These are phyloP conservation scores for Pichia sp. DNA, from an alignment of 1,139 yeast species.

Conservation along the genomic window DNA sequence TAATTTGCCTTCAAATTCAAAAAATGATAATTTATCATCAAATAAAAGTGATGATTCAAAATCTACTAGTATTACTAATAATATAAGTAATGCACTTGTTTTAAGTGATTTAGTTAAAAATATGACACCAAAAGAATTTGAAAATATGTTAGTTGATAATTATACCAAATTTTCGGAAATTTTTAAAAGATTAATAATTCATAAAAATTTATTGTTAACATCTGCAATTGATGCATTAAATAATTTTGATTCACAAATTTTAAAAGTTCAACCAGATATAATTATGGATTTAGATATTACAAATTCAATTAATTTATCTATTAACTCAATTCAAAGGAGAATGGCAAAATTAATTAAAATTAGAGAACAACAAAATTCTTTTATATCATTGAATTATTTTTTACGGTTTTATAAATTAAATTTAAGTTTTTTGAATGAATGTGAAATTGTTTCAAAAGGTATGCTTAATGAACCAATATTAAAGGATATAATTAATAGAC, in stretches of 20 bases:
- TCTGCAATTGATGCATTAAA: slow-evolving; percentile 53
- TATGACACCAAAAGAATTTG: slow-evolving; percentile 69
- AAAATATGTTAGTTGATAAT: slow-evolving; percentile 56
- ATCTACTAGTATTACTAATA: slow-evolving; percentile 20
- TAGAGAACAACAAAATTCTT: slow-evolving; percentile 65
- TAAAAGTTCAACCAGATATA: slow-evolving; percentile 35
- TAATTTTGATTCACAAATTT: slow-evolving; percentile 23
- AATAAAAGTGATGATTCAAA: slow-evolving; percentile 21
- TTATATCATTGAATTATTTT: slow-evolving; percentile 49
- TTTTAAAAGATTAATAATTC: slow-evolving; percentile 64
- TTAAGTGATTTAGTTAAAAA: slow-evolving; percentile 40
- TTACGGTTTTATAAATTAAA: slow-evolving; percentile 61
- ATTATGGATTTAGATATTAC: slow-evolving; percentile 57
- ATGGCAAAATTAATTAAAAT: slow-evolving; percentile 74
- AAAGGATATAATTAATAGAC: slow-evolving; percentile 62
- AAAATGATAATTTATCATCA: slow-evolving; percentile 20
- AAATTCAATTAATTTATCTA: slow-evolving; percentile 53
- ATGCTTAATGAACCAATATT: slow-evolving; percentile 55
- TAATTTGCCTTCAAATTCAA: slow-evolving; percentile 45
- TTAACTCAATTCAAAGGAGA: slow-evolving; percentile 68
- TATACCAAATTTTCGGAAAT: slow-evolving; percentile 66
- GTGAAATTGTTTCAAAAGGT: slow-evolving; percentile 74
- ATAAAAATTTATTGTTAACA: slow-evolving; percentile 74
- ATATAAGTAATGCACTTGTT: slow-evolving; percentile 16
- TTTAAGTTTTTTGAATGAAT: slow-evolving; percentile 68